Evolutionary conservation across 2,329 filamentous ascomycete species (phyloP), one percentile per base, ranked within the genome.

Genomic region (Aspergillus melleus): DNA sequence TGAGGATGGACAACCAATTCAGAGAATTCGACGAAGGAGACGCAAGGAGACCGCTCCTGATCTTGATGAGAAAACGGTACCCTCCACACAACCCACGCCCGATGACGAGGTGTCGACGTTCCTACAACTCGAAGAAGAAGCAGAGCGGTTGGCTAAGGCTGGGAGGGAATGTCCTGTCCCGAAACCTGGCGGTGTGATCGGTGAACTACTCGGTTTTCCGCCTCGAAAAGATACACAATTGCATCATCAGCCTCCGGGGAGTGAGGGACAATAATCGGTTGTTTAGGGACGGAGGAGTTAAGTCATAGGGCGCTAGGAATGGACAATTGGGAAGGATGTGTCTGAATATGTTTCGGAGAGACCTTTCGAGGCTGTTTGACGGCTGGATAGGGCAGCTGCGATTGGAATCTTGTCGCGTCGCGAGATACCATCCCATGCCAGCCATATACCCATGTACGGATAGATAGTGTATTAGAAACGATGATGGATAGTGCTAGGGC

Each of bases 151-250:
- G 57, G 70, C 74, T 6, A 81, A 79, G 56, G 71, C 77, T 50
- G 83, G 82, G 71, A 84, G 91, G 69, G 91, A 96, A 73, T 99
- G 95, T 72, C 95, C 95, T 0, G 88, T 99, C 12, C 95, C 95
- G 5, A 97, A 97, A 77, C 94, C 95, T 0, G 83, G 87, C 32
- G 93, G 92, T 2, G 78, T 92, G 36, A 78, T 96, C 50, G 91
- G 90, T 12, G 85, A 90, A 71, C 81, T 94, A 67, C 77, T 95
- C 62, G 91, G 91, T 0, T 90, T 94, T 72, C 84, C 83, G 66
- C 80, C 70, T 67, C 66, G 64, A 52, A 64, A 60, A 19, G 66
- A 61, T 52, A 54, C 64, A 59, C 63, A 64, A 49, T 59, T 57
- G 29, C 59, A 62, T 50, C 58, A 62, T 49, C 57, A 61, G 50